Percentiles rank a stretch among this genome's conserved stretches.
Conservation (phyloP, 2,329 filamentous ascomycete species). For the Xylaria sp. region DNA sequence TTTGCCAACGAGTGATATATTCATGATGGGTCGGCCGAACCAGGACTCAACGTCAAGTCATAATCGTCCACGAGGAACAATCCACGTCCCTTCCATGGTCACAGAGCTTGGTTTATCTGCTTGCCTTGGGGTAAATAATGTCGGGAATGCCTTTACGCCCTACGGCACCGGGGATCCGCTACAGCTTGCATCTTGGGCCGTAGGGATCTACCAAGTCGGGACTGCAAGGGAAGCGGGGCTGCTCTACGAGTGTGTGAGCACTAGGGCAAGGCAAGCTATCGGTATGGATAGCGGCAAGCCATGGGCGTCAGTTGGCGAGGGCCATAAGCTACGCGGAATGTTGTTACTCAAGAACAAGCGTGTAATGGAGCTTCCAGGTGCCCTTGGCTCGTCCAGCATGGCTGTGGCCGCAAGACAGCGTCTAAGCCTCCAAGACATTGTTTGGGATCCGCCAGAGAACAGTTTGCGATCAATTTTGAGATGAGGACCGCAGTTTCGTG, state of each 20-base stretch:
- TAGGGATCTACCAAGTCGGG: slow-evolving; percentile 75
- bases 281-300: slow-evolving; percentile 40
- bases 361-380: slow-evolving; percentile 40
- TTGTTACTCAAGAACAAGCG: slow-evolving; percentile 46
- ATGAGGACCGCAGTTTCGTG: slow-evolving; percentile 41
- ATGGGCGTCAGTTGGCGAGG: slow-evolving; percentile 34
- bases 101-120: slow-evolving; percentile 65
- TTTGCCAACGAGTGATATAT: slow-evolving; percentile 75
- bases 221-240: slow-evolving; percentile 67
- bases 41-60: slow-evolving; percentile 37
- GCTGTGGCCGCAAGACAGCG: slow-evolving; percentile 46
- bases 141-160: slow-evolving; percentile 79
- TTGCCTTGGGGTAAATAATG: slow-evolving; percentile 75
- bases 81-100: slow-evolving; percentile 70
- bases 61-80: slow-evolving; percentile 64
- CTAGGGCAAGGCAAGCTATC: slow-evolving; percentile 51
- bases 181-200: slow-evolving; percentile 68
- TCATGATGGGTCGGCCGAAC: slow-evolving; percentile 70
- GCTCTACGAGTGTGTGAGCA: slow-evolving; percentile 59
- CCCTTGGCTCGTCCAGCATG: slow-evolving; percentile 29
- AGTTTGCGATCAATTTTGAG: slow-evolving; percentile 42
- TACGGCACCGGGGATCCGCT: slow-evolving; percentile 74
- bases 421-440: slow-evolving; percentile 49
- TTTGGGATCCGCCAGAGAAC: slow-evolving; percentile 54
- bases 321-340: slow-evolving; percentile 41